These are phyloP conservation scores for Eutrema heterophyllum DNA, from an alignment of 345 rosid genomes.

Conservation along the genomic window DNA sequence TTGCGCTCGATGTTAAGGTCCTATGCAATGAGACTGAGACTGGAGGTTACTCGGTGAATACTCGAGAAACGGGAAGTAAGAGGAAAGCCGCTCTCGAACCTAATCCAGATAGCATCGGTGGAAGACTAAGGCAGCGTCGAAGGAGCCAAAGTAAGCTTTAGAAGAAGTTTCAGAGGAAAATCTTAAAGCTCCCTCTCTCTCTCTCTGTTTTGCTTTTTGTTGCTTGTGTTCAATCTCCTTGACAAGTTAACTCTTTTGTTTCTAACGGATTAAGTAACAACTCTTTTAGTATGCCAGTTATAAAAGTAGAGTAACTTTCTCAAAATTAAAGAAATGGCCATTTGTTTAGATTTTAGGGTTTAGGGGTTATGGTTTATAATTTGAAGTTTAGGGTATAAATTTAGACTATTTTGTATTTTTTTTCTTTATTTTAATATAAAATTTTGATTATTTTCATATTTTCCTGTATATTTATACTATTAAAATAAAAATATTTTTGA, in stretches of 20 bases:
- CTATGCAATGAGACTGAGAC: background rate
- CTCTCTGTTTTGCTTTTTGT: background rate
- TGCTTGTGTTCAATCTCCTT: background rate
- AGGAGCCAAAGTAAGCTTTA: constrained; percentile 12
- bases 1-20: background rate
- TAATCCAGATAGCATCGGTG: constrained; percentile 38
- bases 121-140: constrained; percentile 40
- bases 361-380: no score
- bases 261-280: background rate
- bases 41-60: background rate
- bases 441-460: no score
- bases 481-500: no score
- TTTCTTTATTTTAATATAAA: no score
- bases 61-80: constrained; percentile 18
- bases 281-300: background rate
- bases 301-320: background rate
- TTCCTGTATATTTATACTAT: no score
- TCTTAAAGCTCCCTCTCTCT: background rate
- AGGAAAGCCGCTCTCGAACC: constrained; percentile 20
- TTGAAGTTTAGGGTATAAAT: no score
- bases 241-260: background rate
- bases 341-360: background rate
- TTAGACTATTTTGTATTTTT: no score
- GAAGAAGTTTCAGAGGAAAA: background rate
- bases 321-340: background rate